Percentiles rank a stretch among this genome's conserved stretches.
phyloP scores from a whole-genome alignment of 2,329 filamentous ascomycete genomes.

The Neonectria punicea region DNA sequence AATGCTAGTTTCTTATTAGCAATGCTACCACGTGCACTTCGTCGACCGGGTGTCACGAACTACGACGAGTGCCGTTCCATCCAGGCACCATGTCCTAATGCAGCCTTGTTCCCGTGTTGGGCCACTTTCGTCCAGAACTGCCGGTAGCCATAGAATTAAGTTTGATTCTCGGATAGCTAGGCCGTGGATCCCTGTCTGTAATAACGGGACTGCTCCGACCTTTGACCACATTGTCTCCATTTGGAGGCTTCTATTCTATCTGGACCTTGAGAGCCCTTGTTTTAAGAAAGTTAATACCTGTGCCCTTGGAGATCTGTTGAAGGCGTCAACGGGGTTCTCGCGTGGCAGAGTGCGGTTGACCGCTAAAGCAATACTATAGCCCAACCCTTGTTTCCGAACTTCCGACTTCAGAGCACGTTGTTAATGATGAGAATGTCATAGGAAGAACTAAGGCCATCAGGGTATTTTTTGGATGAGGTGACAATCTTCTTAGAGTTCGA shows the following conservation, averaged over 20 bases:
- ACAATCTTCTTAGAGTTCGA: conserved; percentile 1
- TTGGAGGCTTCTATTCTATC: neutral
- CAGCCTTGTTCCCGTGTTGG: neutral
- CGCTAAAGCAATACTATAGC: neutral
- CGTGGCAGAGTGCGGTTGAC: neutral
- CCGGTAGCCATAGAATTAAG: neutral
- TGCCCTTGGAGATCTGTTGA: neutral
- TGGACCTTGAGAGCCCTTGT: neutral
- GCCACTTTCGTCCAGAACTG: neutral
- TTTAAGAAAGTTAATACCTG: neutral
- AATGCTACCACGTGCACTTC: neutral
- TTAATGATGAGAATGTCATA: neutral
- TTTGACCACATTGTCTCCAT: neutral
- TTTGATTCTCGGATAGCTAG: neutral
- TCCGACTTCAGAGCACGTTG: neutral
- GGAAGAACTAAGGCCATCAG: neutral
- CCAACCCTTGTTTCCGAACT: neutral
- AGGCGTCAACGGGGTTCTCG: neutral
- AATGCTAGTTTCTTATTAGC: neutral
- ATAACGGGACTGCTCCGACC: neutral
- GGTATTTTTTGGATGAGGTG: neutral
- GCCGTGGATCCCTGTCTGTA: neutral
- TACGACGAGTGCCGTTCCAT: neutral
- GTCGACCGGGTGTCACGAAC: neutral
- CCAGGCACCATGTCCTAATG: neutral